Conservation (phyloP, 129 eudicot species). For the Mikania micrantha region DNA sequence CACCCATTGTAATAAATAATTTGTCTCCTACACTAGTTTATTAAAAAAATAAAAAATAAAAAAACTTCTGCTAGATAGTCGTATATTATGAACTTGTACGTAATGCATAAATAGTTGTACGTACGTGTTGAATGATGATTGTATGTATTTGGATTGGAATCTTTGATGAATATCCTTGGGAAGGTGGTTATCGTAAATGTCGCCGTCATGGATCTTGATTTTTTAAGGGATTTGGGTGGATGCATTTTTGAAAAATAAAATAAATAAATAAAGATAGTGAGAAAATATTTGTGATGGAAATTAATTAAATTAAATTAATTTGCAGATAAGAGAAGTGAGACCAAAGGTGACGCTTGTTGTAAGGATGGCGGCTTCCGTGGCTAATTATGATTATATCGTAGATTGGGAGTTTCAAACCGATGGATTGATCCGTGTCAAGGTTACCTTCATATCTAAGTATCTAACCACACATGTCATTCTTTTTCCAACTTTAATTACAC, state of each 20-base stretch:
- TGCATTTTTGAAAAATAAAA: background rate
- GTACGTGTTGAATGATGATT: background rate
- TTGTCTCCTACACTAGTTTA: no score
- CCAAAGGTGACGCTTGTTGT: constrained; percentile 97
- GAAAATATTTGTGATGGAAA: constrained; percentile 9
- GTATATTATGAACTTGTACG: background rate
- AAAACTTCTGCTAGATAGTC: no score
- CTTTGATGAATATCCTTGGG: background rate
- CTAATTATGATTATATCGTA: constrained; percentile 94
- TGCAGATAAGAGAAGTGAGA: constrained; percentile 79
- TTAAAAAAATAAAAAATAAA: no score
- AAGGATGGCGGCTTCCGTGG: constrained; percentile 98
- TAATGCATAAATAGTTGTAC: background rate
- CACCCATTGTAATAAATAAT: no score
- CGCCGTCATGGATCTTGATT: background rate
- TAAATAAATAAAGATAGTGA: background rate
- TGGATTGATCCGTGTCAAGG: constrained; percentile 82
- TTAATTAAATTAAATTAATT: no score
- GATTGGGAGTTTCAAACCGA: constrained; percentile 99
- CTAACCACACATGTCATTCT: no score
- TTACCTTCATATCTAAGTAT: no score
- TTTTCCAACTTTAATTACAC: no score
- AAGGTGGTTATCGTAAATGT: background rate
- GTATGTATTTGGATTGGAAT: background rate
- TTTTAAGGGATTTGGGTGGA: background rate